phyloP scores from a whole-genome alignment of 2,329 filamentous ascomycete genomes.

The Talaromyces sp. region DNA sequence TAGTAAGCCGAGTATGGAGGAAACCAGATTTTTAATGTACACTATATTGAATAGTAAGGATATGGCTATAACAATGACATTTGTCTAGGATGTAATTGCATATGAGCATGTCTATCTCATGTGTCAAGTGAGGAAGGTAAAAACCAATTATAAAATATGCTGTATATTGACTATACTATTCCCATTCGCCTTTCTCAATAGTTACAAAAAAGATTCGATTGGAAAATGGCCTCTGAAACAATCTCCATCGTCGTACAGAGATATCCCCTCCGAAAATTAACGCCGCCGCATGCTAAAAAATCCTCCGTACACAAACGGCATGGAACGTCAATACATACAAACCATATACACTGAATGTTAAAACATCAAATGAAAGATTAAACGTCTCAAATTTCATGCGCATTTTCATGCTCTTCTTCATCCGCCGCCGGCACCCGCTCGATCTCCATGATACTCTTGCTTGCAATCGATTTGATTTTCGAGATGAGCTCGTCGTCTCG shows the following conservation, averaged over 20 bases:
- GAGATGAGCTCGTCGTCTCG: constrained; percentile 61
- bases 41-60: background rate
- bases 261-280: constrained; percentile 1
- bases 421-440: constrained; percentile 14
- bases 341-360: background rate
- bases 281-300: constrained; percentile 14
- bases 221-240: background rate
- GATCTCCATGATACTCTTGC: constrained; percentile 56
- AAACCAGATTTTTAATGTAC: background rate
- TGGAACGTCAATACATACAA: constrained; percentile 1
- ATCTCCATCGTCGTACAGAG: background rate
- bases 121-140: too few relatives aligned
- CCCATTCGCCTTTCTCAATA: background rate
- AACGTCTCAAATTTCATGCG: background rate
- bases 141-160: too few relatives aligned
- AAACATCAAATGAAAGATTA: background rate
- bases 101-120: too few relatives aligned
- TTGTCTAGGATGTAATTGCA: too few relatives aligned
- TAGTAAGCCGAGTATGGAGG: background rate
- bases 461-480: constrained; percentile 70
- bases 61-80: background rate
- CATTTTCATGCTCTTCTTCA: background rate
- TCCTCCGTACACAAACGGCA: background rate
- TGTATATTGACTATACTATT: too few relatives aligned
- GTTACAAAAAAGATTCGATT: background rate